Evolutionary conservation across 306 rosid species (phyloP).

Genomic region (Ochetophila trinervis): DNA sequence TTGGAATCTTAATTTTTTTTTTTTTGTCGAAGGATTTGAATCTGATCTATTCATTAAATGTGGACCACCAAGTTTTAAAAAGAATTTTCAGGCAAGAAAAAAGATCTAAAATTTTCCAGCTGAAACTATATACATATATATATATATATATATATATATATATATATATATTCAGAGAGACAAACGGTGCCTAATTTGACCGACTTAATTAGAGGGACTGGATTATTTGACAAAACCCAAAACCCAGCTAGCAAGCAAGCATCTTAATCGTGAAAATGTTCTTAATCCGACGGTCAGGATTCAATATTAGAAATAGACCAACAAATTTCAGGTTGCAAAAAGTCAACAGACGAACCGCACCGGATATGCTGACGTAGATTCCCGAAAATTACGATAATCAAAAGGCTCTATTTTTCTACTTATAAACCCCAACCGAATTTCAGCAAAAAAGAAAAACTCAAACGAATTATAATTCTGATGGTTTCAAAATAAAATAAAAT

Average conservation of each 20-base stretch:
- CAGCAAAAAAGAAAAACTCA: too few species aligned
- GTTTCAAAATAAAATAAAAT: too few species aligned
- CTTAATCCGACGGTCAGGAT: background rate
- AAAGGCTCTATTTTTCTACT: too few species aligned
- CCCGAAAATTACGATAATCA: background rate
- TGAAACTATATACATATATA: background rate
- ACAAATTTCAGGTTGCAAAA: background rate
- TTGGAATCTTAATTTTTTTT: too few species aligned
- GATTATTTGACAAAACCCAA: too few species aligned
- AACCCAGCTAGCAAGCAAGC: background rate
- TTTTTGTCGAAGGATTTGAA: too few species aligned
- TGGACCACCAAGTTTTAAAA: too few species aligned
- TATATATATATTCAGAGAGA: background rate
- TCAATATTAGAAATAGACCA: background rate
- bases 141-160: too few species aligned
- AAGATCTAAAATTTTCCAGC: background rate
- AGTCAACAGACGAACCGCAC: conserved; percentile 11
- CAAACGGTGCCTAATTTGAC: background rate
- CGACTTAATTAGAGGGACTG: background rate
- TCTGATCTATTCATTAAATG: too few species aligned
- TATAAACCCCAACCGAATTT: too few species aligned
- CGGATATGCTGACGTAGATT: background rate
- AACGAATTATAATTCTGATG: too few species aligned
- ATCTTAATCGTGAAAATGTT: background rate
- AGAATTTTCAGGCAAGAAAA: background rate